phyloP scores from a whole-genome alignment of 805 yeast species.

The Wickerhamiella cacticola region DNA sequence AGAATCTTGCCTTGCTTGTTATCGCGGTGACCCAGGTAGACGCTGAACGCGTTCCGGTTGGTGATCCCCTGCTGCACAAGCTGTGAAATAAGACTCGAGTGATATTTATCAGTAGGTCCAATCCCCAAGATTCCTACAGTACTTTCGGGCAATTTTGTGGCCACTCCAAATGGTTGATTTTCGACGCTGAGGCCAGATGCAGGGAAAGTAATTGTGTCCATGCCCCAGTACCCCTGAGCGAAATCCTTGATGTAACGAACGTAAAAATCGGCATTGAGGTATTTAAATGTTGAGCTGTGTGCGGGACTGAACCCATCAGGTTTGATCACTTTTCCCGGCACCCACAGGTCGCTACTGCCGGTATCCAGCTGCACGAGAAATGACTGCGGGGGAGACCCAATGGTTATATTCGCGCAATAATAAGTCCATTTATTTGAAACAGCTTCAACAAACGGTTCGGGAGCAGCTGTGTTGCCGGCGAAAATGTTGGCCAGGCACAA shows the following conservation, averaged over 20 bases:
- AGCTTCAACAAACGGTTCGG: constrained; percentile 14
- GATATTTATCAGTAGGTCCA: constrained; percentile 25
- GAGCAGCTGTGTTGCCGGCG: background rate
- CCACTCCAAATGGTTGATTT: constrained; percentile 62
- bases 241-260: constrained; percentile 34
- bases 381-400: constrained; percentile 44
- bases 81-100: constrained; percentile 51
- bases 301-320: constrained; percentile 21
- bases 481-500: constrained; percentile 4
- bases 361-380: constrained; percentile 58
- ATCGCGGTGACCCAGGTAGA: constrained; percentile 39
- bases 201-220: constrained; percentile 46
- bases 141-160: constrained; percentile 49
- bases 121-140: constrained; percentile 37
- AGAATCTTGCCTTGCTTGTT: constrained; percentile 41
- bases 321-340: constrained; percentile 19
- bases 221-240: constrained; percentile 50
- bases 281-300: constrained; percentile 17
- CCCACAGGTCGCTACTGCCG: constrained; percentile 40
- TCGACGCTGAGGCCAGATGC: constrained; percentile 31
- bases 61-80: constrained; percentile 48
- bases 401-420: constrained; percentile 25
- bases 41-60: constrained; percentile 45
- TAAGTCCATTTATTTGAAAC: constrained; percentile 26
- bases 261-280: constrained; percentile 19